A percentile compares a stretch with the other conserved stretches of the same genome.
Evolutionary conservation across 352 stramenopile genomes (phyloP).

Genomic region (Lagenidium sp.): DNA sequence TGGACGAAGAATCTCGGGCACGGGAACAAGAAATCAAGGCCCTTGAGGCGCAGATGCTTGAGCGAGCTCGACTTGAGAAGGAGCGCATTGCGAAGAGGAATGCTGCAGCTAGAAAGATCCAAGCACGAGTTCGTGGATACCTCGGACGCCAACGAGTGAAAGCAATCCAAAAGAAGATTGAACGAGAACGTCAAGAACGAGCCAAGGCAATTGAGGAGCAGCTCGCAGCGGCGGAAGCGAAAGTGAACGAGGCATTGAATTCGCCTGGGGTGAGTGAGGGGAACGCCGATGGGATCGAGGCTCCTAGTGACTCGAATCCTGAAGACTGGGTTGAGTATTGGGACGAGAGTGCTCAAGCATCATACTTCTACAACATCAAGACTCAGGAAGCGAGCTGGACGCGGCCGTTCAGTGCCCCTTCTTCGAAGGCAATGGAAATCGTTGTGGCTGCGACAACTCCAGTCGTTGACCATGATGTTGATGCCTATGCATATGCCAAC

Average conservation of each 20-base stretch:
- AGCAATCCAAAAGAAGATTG: constrained; percentile 49
- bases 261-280: constrained; percentile 2
- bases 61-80: constrained; percentile 57
- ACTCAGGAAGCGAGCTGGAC: constrained; percentile 86
- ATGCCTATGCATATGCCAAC: constrained; percentile 16
- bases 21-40: constrained; percentile 64
- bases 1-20: constrained; percentile 58
- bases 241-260: constrained; percentile 33
- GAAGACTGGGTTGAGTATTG: constrained; percentile 88
- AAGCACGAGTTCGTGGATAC: constrained; percentile 40
- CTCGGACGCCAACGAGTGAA: constrained; percentile 45
- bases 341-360: constrained; percentile 84
- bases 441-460: constrained; percentile 17
- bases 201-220: constrained; percentile 42
- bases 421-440: constrained; percentile 27
- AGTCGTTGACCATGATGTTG: constrained; percentile 32
- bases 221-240: constrained; percentile 47
- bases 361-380: constrained; percentile 85
- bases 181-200: constrained; percentile 50
- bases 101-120: constrained; percentile 43
- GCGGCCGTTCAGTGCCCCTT: constrained; percentile 31
- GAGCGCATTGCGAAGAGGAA: constrained; percentile 39
- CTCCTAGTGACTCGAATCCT: constrained; percentile 5
- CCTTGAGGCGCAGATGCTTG: constrained; percentile 67
- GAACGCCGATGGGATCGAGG: constrained; percentile 2